Evolutionary conservation across 2,329 filamentous ascomycete genomes (phyloP).

Genomic region (Aspergillus quadricinctus): DNA sequence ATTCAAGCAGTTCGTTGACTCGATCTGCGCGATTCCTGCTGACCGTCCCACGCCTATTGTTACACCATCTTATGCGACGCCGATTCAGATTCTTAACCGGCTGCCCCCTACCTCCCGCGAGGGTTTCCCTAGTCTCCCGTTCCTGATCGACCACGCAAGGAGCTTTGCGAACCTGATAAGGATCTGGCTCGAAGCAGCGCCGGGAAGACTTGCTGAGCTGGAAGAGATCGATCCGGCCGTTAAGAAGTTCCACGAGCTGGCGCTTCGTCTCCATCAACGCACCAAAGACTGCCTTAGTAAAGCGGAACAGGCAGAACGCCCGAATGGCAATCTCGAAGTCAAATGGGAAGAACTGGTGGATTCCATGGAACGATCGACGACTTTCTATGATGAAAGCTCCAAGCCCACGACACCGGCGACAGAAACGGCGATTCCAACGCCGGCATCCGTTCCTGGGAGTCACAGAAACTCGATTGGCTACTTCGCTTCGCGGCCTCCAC

Average conservation of each 20-base stretch:
- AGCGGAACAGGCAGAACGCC: slow-evolving; percentile 47
- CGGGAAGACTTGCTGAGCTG: slow-evolving; percentile 36
- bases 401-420: slow-evolving; percentile 36
- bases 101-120: slow-evolving; percentile 77
- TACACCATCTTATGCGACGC: slow-evolving; percentile 85
- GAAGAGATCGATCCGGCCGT: slow-evolving; percentile 37
- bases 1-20: slow-evolving; percentile 83
- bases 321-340: slow-evolving; percentile 42
- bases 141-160: slow-evolving; percentile 82
- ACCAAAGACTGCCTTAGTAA: slow-evolving; percentile 44
- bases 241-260: slow-evolving; percentile 41
- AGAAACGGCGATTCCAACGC: slow-evolving; percentile 27
- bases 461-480: slow-evolving; percentile 41
- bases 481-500: slow-evolving; percentile 34
- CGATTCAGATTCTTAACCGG: slow-evolving; percentile 80
- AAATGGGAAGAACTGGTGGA: slow-evolving; percentile 49
- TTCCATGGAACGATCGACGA: slow-evolving; percentile 43
- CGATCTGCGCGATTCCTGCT: slow-evolving; percentile 75
- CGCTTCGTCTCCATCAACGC: slow-evolving; percentile 39
- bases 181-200: slow-evolving; percentile 41
- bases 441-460: slow-evolving; percentile 27
- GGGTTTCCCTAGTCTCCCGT: slow-evolving; percentile 88
- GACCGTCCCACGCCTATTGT: slow-evolving; percentile 62
- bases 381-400: slow-evolving; percentile 38
- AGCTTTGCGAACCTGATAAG: slow-evolving; percentile 81